Evolutionary conservation across 441 rosid genomes (phyloP).

Genomic region (Dalechampia spathulata): DNA sequence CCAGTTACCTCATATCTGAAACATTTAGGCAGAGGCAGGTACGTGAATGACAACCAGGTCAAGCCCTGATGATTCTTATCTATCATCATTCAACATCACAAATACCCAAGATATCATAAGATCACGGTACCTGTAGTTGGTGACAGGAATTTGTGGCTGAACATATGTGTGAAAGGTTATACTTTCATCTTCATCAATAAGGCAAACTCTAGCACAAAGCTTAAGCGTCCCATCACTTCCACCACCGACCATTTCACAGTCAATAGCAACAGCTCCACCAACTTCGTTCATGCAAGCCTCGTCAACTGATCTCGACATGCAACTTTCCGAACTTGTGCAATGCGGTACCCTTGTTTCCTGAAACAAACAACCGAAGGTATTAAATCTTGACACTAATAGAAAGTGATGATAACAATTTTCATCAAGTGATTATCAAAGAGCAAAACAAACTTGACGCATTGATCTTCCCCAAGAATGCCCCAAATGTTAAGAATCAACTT

Average conservation of each 20-base stretch:
- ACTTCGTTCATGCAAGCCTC: slow-evolving; percentile 15
- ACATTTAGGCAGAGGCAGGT: slow-evolving; percentile 1
- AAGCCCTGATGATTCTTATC: neutral
- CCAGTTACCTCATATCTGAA: slow-evolving; percentile 62
- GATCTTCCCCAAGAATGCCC: neutral
- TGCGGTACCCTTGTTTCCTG: slow-evolving; percentile 27
- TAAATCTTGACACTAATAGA: neutral
- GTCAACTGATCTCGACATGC: slow-evolving; percentile 15
- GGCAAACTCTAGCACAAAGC: slow-evolving; percentile 60
- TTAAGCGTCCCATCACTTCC: slow-evolving; percentile 50
- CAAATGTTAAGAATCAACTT: slow-evolving; percentile 24
- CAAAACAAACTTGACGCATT: neutral
- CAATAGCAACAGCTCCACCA: slow-evolving; percentile 49
- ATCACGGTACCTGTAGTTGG: slow-evolving; percentile 48
- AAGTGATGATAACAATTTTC: neutral
- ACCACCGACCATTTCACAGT: slow-evolving; percentile 78
- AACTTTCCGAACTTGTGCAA: slow-evolving; percentile 13
- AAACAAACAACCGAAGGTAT: slow-evolving; percentile 3
- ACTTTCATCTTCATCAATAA: slow-evolving; percentile 68
- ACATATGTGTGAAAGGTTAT: slow-evolving; percentile 46
- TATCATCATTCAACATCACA: neutral
- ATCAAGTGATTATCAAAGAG: too few relatives aligned
- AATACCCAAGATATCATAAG: neutral
- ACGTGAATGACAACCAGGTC: slow-evolving; percentile 6
- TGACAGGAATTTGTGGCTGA: slow-evolving; percentile 48